Base-by-base conservation (phyloP, 2,329 filamentous ascomycete species). In the Calcarisporium arbuscula region DNA sequence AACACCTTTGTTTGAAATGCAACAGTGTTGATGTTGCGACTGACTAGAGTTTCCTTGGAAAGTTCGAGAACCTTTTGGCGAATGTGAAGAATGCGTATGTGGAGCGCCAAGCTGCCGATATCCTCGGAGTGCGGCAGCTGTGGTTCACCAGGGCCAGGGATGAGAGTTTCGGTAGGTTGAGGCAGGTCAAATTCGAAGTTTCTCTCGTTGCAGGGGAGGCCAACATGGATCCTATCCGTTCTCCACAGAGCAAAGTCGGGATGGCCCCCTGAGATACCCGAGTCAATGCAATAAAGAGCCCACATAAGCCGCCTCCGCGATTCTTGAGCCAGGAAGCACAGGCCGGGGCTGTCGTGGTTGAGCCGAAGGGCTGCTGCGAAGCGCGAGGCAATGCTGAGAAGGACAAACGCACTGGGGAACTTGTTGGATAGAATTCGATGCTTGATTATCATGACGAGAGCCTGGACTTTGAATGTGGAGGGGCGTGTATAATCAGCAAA, bases 111-210 rank as follows among this genome's bases (percentile, higher is more conserved):
- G 34, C 72, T 74, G 6, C 72, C 72, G 8, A 74, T 61, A 30
- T 74, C 70, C 36, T 76, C 72, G 3, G 67, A 62, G 7, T 55
- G 54, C 4, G 49, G 49, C 9, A 46, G 28, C 15, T 68, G 57
- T 0, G 67, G 63, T 8, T 65, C 62, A 12, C 62, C 57, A 2
- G 64, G 56, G 6, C 62, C 60, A 1, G 67, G 63, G 12, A 68
- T 58, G n/a, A 74, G 62, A 31, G 62, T 62, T 39, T 75, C 70
- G 7, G 71, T 72, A 5, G 62, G 58, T 45, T 77, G 72, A 5
- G 72, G 68, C 2, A 76, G 62, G 48, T 76, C 72, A 42, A 74
- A 75, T 48, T 78, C 73, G 41, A 68, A 68, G 22, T 67, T 61
- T 36, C 61, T 57, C 42, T 68, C 65, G 35, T 61, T 57, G 43